Evolutionary conservation across 371 early-diverging fungal species (phyloP).

Genomic region (Apophysomyces sp.): DNA sequence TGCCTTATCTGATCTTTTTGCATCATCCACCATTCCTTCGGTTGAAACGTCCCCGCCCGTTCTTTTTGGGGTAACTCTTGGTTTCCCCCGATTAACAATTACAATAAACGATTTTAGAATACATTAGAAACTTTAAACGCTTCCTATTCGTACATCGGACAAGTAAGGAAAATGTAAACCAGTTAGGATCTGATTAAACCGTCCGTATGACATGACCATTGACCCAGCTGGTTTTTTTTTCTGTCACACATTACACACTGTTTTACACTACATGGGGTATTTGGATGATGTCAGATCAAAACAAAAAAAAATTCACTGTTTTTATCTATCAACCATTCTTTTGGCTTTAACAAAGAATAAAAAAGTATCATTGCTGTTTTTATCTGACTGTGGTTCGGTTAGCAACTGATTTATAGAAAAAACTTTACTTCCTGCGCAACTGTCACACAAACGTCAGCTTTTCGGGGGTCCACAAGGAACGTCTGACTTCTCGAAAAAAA

Average conservation of each 20-base stretch:
- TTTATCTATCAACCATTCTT: too few relatives aligned
- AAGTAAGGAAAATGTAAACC: background rate
- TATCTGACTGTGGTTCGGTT: background rate
- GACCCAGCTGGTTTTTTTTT: background rate
- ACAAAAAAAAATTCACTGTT: too few relatives aligned
- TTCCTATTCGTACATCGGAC: background rate
- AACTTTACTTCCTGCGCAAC: background rate
- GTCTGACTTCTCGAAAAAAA: too few relatives aligned
- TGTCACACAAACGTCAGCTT: background rate
- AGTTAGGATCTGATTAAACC: background rate
- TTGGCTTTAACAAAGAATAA: too few relatives aligned
- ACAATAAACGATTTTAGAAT: too few relatives aligned
- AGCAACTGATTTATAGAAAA: background rate
- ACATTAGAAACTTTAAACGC: too few relatives aligned
- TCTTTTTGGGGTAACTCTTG: too few relatives aligned
- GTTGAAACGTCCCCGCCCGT: background rate
- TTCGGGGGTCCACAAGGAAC: background rate
- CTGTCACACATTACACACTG: background rate
- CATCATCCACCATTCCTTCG: background rate
- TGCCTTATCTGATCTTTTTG: background rate
- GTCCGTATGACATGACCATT: background rate
- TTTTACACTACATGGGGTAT: background rate
- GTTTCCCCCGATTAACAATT: too few relatives aligned
- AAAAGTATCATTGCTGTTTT: background rate
- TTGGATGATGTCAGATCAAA: background rate